Percentiles rank a stretch among this genome's conserved stretches.
Evolutionary conservation across 2,329 filamentous ascomycete genomes (phyloP).

Genomic region (Trichoderma sp.): DNA sequence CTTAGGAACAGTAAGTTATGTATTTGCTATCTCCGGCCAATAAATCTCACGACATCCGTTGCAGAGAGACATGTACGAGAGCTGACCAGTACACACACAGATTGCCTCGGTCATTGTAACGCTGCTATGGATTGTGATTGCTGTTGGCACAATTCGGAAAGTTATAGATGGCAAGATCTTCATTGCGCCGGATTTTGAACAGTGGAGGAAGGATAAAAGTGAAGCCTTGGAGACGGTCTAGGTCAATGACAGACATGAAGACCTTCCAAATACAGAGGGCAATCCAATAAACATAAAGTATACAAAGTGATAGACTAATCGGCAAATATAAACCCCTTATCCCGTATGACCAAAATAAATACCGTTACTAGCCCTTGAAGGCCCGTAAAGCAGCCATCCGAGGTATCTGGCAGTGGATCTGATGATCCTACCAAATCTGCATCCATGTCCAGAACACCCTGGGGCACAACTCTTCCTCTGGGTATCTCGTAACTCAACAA

Average conservation of each 20-base stretch:
- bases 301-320: too few species aligned
- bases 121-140: constrained; percentile 11
- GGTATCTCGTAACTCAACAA: not conserved
- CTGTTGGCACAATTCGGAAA: not conserved
- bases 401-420: too few species aligned
- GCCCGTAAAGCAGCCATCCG: not conserved
- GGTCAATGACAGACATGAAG: too few species aligned
- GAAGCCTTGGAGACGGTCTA: not conserved
- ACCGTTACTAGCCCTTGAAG: not conserved
- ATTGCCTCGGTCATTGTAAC: constrained; percentile 5
- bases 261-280: too few species aligned
- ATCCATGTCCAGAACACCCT: not conserved
- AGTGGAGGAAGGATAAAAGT: not conserved
- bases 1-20: constrained; percentile 15
- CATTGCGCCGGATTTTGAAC: not conserved
- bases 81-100: not conserved
- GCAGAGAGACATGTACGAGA: too few species aligned
- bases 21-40: too few species aligned
- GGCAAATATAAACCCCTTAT: not conserved
- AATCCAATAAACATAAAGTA: not conserved
- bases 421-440: not conserved
- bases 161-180: constrained; percentile 11
- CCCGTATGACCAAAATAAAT: constrained; percentile 4
- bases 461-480: not conserved
- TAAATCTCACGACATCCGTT: too few species aligned